Conservation (phyloP, 768 basidiomycete species). For the Russula griseocarnosa region DNA sequence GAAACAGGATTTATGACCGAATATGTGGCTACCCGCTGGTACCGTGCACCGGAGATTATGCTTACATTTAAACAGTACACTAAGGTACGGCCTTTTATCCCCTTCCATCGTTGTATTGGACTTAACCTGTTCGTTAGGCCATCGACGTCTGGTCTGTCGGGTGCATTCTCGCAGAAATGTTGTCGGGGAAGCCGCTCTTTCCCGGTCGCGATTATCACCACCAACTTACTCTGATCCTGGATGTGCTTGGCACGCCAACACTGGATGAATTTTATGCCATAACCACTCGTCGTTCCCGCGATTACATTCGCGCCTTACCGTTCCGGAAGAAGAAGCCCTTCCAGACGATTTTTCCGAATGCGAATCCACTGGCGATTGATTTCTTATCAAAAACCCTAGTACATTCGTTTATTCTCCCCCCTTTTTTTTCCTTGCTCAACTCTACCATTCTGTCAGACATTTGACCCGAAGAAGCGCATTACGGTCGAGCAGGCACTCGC, state of each 20-base stretch:
- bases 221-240: conserved; percentile 91
- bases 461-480: conserved; percentile 95
- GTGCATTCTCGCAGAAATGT: conserved; percentile 92
- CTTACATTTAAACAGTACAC: conserved; percentile 98
- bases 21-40: conserved; percentile 99
- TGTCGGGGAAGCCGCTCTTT: conserved; percentile 95
- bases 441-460: conserved; percentile 53
- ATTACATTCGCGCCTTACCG: conserved; percentile 92
- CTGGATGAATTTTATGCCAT: conserved; percentile 98
- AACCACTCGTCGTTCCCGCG: conserved; percentile 83
- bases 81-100: conserved; percentile 52
- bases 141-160: conserved; percentile 88
- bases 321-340: conserved; percentile 88
- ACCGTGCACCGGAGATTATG: conserved; percentile 99
- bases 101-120: conserved; percentile 35
- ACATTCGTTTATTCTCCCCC: conserved; percentile 26
- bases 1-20: conserved; percentile 92
- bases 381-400: conserved; percentile 84
- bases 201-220: conserved; percentile 97
- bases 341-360: conserved; percentile 83
- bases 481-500: conserved; percentile 91
- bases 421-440: background rate
- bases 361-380: conserved; percentile 71
- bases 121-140: conserved; percentile 43
- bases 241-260: conserved; percentile 94